phyloP scores from a whole-genome alignment of 1,139 yeast species.

The Kodamaea alishanica region DNA sequence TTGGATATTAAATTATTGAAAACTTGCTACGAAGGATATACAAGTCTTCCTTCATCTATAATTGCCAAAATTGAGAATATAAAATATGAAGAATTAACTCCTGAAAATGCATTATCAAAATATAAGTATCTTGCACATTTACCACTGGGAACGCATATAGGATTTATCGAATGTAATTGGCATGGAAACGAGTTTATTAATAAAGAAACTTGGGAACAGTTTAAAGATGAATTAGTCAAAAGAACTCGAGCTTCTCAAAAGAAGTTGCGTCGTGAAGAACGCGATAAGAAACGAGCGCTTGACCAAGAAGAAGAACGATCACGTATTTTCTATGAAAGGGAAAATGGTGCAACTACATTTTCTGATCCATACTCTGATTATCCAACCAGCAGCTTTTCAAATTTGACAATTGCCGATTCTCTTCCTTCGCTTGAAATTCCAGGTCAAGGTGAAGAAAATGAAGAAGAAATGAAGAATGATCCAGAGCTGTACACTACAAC shows the following conservation, averaged over 20 bases:
- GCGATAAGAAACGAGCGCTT: constrained; percentile 57
- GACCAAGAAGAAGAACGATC: constrained; percentile 58
- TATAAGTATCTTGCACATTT: constrained; percentile 76
- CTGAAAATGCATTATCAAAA: constrained; percentile 52
- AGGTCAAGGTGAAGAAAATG: constrained; percentile 4
- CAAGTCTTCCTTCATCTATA: constrained; percentile 63
- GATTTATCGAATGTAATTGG: constrained; percentile 89
- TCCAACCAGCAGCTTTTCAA: constrained; percentile 3
- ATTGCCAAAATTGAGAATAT: constrained; percentile 67
- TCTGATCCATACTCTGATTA: too few relatives aligned
- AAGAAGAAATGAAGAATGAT: constrained; percentile 7
- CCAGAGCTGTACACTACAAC: constrained; percentile 34
- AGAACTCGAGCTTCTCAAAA: constrained; percentile 53
- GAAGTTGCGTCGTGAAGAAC: constrained; percentile 64
- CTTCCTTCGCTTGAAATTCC: neutral
- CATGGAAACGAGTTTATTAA: constrained; percentile 37
- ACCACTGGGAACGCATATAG: constrained; percentile 82
- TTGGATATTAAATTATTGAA: constrained; percentile 74
- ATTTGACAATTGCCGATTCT: constrained; percentile 8
- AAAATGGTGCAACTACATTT: constrained; percentile 34
- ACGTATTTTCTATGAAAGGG: constrained; percentile 53
- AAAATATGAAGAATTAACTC: constrained; percentile 55
- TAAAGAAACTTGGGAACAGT: constrained; percentile 51
- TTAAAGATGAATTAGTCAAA: constrained; percentile 56
- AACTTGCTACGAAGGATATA: constrained; percentile 56